These are phyloP conservation scores for Chlamydomonas sphaeroides DNA, from an alignment of 139 green algal genomes.

Conservation along the genomic window DNA sequence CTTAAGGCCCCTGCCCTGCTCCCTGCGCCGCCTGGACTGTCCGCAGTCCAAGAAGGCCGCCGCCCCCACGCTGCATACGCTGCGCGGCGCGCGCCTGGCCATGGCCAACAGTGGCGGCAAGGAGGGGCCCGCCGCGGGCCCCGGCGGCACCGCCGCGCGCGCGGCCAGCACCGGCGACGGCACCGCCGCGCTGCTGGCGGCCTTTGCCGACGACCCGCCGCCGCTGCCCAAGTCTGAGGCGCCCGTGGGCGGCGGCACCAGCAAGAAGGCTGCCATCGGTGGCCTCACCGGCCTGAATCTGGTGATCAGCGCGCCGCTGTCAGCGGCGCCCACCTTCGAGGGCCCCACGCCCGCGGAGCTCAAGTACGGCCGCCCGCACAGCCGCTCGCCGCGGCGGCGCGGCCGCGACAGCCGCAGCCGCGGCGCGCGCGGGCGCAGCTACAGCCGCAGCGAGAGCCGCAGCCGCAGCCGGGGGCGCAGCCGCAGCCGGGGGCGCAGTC, in stretches of 20 bases:
- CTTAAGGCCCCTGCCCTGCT: no score
- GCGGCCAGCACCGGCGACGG: neutral
- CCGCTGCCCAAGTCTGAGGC: constrained; percentile 7
- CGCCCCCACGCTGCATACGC: constrained; percentile 31
- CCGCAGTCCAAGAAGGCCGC: constrained; percentile 27
- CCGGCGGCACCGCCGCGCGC: neutral
- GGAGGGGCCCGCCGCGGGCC: neutral
- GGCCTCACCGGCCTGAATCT: constrained; percentile 14
- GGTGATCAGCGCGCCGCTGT: constrained; percentile 3
- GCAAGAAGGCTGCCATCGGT: constrained; percentile 16
- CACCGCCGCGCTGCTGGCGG: neutral
- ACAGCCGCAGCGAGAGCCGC: constrained; percentile 22
- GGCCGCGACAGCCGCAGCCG: constrained; percentile 1
- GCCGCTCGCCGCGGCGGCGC: neutral
- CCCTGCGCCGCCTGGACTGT: no score
- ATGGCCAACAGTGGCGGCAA: no score
- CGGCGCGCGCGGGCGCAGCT: neutral
- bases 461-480: neutral
- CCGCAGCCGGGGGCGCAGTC: neutral
- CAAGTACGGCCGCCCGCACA: constrained; percentile 24
- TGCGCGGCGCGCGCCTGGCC: constrained; percentile 35
- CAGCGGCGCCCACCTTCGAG: neutral
- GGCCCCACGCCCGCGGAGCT: constrained; percentile 37
- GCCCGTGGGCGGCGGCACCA: neutral
- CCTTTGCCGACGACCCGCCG: constrained; percentile 28